Base-by-base conservation (phyloP, 1,284 basidiomycete genomes). In the Ganoderma resinaceum region DNA sequence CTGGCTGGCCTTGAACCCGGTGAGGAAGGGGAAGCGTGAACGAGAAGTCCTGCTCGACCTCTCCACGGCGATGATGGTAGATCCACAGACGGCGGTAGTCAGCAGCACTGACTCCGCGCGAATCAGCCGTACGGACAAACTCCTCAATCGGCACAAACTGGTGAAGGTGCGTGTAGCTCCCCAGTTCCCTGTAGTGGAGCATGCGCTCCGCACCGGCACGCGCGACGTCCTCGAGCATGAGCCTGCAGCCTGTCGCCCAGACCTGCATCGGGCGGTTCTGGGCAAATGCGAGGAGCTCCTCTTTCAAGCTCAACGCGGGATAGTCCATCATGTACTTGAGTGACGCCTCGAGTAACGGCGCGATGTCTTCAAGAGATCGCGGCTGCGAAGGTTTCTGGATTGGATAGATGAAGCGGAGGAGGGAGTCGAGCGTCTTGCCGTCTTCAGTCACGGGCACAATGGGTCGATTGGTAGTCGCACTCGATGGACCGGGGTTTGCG, bases 321-420 rank as follows among this genome's bases (percentile, higher is more conserved):
- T 52, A 64, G 23, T 65, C 71, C 73, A 75, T 74, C 49, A 66
- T 62, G 64, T 74, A 75, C 62, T 74, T 74, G 26, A 64, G 40
- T 35, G 71, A 69, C 2, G 73, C 71, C 20, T 67, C 42, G 53
- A 73, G 58, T 11, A 68, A 63, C 9, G 65, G 52, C 29, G 64
- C 61, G 37, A 63, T 53, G 31, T 67, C 66, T 35, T 29, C 37
- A n/a, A 69, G 37, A 23, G 58, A 49, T 5, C 61, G 61, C 23
- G 35, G 20, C 23, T 53, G 62, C 8, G 18, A 12, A 0, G 69
- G 49, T 40, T 65, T 65, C 31, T 43, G 42, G 20, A 65, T 43
- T 3, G 63, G 63, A 26, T 65, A 65, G 29, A 38, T 43, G 55
- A 60, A 42, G 7, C 55, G 57, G 14, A 65, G 57, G 12, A 65